These are phyloP conservation scores for Lactarius evosmus DNA, from an alignment of 768 basidiomycete species.

Conservation along the genomic window DNA sequence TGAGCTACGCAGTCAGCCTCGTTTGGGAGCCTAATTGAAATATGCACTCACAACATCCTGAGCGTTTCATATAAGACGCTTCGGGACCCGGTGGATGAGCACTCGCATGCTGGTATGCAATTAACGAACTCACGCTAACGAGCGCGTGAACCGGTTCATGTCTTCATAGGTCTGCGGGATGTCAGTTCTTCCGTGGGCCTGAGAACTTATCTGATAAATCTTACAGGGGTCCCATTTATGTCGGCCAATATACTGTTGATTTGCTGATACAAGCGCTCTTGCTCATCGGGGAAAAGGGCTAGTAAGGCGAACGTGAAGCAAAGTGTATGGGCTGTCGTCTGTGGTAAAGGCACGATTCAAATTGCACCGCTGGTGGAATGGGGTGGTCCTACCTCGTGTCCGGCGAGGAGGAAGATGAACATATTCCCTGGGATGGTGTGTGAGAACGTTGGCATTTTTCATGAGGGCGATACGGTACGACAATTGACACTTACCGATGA, in stretches of 20 bases:
- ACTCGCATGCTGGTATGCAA: neutral
- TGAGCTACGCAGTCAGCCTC: neutral
- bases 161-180: constrained; percentile 28
- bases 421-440: constrained; percentile 26
- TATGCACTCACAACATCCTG: constrained; percentile 37
- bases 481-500: constrained; percentile 20
- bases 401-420: constrained; percentile 39
- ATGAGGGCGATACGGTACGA: neutral
- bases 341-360: neutral
- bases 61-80: constrained; percentile 52
- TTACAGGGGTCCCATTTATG: constrained; percentile 27
- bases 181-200: neutral
- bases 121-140: constrained; percentile 24
- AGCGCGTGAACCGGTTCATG: constrained; percentile 26
- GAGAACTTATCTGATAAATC: neutral
- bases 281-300: constrained; percentile 42
- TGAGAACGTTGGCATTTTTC: neutral
- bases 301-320: constrained; percentile 42
- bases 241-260: constrained; percentile 36
- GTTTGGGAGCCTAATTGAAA: neutral
- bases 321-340: constrained; percentile 42
- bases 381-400: constrained; percentile 32
- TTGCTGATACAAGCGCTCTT: constrained; percentile 40
- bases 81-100: neutral
- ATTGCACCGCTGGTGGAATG: neutral